Evolutionary conservation across 768 basidiomycete species (phyloP).

Genomic region (Lactarius tabidus): DNA sequence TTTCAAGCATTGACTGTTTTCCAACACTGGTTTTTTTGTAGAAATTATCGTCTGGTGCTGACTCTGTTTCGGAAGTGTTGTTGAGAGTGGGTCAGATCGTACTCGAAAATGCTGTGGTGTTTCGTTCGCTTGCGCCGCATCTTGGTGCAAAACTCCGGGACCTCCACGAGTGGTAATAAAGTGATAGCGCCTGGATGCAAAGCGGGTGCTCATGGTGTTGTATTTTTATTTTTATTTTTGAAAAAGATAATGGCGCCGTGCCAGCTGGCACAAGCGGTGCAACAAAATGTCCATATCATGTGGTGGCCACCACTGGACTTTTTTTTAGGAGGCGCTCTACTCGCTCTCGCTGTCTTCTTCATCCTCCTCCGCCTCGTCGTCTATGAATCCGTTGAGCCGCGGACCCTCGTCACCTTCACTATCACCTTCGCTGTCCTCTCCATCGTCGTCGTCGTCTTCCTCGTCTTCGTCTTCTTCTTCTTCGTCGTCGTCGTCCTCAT

Average conservation of each 20-base stretch:
- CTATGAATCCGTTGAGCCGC: conserved; percentile 36
- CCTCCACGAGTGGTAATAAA: background rate
- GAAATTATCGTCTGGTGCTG: background rate
- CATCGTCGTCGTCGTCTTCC: conserved; percentile 54
- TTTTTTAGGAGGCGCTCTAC: conserved; percentile 8
- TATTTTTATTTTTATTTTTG: background rate
- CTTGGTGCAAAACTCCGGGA: too few species aligned
- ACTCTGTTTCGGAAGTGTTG: too few species aligned
- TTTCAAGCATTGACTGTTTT: background rate
- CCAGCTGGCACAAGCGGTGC: background rate
- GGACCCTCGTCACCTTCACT: conserved; percentile 33
- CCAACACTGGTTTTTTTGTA: background rate
- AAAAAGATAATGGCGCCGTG: background rate
- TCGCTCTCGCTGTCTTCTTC: conserved; percentile 38
- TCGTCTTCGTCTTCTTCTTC: conserved; percentile 48
- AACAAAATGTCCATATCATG: background rate
- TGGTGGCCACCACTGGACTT: background rate
- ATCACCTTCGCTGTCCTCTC: conserved; percentile 57
- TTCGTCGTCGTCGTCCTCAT: conserved; percentile 44
- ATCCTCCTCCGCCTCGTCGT: conserved; percentile 61
- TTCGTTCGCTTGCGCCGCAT: too few species aligned
- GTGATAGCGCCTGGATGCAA: background rate
- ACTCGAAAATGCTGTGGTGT: too few species aligned
- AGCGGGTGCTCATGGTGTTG: background rate
- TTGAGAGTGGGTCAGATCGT: too few species aligned